phyloP scores from a whole-genome alignment of 2,329 filamentous ascomycete genomes.

The Plectosphaerella cucumerina region DNA sequence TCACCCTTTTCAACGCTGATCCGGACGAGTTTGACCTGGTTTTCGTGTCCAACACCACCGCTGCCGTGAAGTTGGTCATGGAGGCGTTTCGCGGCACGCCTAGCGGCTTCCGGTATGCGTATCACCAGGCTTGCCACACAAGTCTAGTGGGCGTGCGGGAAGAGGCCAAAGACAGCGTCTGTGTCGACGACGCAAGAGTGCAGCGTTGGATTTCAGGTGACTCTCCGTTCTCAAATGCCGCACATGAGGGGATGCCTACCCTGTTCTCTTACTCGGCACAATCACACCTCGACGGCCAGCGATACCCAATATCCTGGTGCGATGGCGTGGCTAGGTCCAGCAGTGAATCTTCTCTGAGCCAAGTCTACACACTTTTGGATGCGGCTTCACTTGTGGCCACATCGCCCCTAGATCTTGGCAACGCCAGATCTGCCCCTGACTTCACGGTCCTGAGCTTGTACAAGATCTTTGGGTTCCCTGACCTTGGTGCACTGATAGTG shows the following conservation, averaged over 20 bases:
- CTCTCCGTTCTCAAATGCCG: constrained; percentile 19
- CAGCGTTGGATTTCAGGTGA: constrained; percentile 56
- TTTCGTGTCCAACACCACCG: constrained; percentile 90
- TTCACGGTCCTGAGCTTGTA: constrained; percentile 88
- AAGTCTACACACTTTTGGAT: constrained; percentile 32
- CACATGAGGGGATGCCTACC: constrained; percentile 20
- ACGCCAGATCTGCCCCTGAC: constrained; percentile 63
- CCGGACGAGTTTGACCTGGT: constrained; percentile 80
- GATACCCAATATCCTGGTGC: constrained; percentile 56
- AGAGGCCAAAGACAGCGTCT: constrained; percentile 59
- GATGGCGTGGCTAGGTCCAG: constrained; percentile 32
- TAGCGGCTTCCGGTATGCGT: constrained; percentile 74
- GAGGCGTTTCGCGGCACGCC: constrained; percentile 69
- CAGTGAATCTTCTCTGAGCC: neutral
- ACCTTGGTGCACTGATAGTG: constrained; percentile 81
- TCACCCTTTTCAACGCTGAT: constrained; percentile 77
- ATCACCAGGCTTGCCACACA: constrained; percentile 82
- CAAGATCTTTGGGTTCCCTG: constrained; percentile 97
- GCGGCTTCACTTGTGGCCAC: constrained; percentile 80
- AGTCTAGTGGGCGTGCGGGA: constrained; percentile 80
- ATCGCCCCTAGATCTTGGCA: constrained; percentile 65
- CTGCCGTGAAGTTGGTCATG: constrained; percentile 79
- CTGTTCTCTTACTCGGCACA: constrained; percentile 20
- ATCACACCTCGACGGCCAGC: constrained; percentile 12
- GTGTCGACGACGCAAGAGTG: constrained; percentile 63